A percentile compares a stretch with the other conserved stretches of the same genome.
Conservation (phyloP, 345 rosid genomes). For the Syzygium jambos region DNA sequence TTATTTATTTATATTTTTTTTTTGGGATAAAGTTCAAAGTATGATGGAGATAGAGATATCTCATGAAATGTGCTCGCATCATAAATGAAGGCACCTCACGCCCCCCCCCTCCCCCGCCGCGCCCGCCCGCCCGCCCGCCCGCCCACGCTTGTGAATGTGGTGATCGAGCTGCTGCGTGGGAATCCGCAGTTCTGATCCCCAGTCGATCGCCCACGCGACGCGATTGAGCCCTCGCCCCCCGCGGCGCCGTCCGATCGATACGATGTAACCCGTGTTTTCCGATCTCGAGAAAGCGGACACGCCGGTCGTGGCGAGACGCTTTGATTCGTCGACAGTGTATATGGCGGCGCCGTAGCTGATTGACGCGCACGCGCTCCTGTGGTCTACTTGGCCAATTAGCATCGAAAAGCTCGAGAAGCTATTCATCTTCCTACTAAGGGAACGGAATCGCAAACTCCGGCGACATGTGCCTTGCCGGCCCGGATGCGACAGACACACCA, state of each 20-base stretch:
- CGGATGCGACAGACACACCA: too few relatives aligned
- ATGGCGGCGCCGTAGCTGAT: too few relatives aligned
- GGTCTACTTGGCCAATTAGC: too few relatives aligned
- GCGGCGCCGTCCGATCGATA: not conserved
- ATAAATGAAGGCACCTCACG: not conserved
- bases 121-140: not conserved
- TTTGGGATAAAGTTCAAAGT: not conserved
- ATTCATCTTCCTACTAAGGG: too few relatives aligned
- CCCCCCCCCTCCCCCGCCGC: not conserved
- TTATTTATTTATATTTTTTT: not conserved
- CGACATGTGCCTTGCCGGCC: too few relatives aligned
- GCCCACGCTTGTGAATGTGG: not conserved
- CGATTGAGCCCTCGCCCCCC: rapidly evolving
- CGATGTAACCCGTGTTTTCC: rapidly evolving
- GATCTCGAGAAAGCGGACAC: rapidly evolving
- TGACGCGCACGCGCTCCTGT: too few relatives aligned
- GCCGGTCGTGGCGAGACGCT: too few relatives aligned
- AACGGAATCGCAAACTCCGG: too few relatives aligned
- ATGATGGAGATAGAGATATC: not conserved
- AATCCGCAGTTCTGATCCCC: rapidly evolving
- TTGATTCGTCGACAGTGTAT: too few relatives aligned
- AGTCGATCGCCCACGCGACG: not conserved
- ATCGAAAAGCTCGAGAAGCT: too few relatives aligned
- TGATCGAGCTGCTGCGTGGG: not conserved
- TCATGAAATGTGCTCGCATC: not conserved